phyloP scores from a whole-genome alignment of 176 grass and related monocot genomes.

The Juncus effusus region DNA sequence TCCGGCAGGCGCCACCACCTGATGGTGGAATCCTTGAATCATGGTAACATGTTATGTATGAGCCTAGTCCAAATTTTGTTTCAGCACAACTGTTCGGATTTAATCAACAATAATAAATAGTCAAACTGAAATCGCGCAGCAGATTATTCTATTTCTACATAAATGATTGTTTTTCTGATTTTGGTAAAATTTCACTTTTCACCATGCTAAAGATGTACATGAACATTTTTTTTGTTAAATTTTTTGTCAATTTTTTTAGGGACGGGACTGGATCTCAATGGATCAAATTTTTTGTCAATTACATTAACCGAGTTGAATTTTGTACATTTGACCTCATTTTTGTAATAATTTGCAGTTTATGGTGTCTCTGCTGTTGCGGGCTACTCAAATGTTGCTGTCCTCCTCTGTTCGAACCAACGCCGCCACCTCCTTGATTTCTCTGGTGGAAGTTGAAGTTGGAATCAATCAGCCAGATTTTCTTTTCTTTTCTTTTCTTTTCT shows the following conservation, averaged over 20 bases:
- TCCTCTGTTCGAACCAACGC: conserved; percentile 24
- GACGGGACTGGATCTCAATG: no score
- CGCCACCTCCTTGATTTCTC: background rate
- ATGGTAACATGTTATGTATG: conserved; percentile 15
- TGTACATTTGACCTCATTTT: background rate
- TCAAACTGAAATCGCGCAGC: background rate
- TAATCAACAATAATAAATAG: no score
- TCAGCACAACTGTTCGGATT: background rate
- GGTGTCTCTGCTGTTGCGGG: conserved; percentile 46
- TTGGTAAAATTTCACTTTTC: background rate
- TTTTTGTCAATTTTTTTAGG: no score
- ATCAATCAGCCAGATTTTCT: conserved; percentile 2
- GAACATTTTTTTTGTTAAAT: no score
- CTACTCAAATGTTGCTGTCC: conserved; percentile 37
- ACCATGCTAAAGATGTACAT: no score
- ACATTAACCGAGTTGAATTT: conserved; percentile 6
- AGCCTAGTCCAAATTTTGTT: background rate
- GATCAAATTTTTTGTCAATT: background rate
- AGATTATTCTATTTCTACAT: background rate
- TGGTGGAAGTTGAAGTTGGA: background rate
- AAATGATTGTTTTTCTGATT: background rate
- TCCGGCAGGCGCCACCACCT: conserved; percentile 30
- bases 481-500: conserved; percentile 14
- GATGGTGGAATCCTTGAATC: conserved; percentile 10
- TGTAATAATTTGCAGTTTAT: conserved; percentile 27